Percentiles rank a stretch among this genome's conserved stretches.
Evolutionary conservation across 2,329 filamentous ascomycete genomes (phyloP).

Genomic region (Cladophialophora yegresii): DNA sequence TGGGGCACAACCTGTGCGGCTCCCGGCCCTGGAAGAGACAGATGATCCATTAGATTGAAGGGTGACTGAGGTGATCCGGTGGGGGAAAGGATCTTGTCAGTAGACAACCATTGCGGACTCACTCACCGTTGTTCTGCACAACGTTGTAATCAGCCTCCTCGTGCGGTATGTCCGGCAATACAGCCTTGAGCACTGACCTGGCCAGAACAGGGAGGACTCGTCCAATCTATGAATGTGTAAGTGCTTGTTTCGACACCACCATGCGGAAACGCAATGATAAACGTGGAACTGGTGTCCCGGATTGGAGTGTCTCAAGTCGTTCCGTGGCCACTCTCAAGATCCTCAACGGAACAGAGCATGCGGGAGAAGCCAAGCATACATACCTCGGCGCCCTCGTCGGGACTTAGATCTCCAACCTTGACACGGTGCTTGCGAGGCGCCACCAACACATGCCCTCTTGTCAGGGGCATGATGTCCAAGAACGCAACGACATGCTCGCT

Average conservation of each 20-base stretch:
- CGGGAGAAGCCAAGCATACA: constrained; percentile 57
- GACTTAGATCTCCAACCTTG: constrained; percentile 71
- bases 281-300: background rate
- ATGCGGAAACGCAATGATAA: background rate
- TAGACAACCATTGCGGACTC: background rate
- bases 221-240: constrained; percentile 42
- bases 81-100: background rate
- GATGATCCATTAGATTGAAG: background rate
- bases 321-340: background rate
- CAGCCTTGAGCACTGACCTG: constrained; percentile 69
- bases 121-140: constrained; percentile 79
- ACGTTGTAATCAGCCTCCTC: constrained; percentile 80
- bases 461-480: constrained; percentile 88
- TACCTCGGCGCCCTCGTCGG: constrained; percentile 66
- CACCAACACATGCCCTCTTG: constrained; percentile 78
- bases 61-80: background rate
- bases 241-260: background rate
- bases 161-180: constrained; percentile 53
- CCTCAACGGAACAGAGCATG: background rate
- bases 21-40: constrained; percentile 56
- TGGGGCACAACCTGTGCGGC: constrained; percentile 92
- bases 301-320: background rate
- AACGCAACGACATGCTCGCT: constrained; percentile 80
- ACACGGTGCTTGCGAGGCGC: constrained; percentile 74
- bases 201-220: constrained; percentile 57